phyloP scores from a whole-genome alignment of 345 rosid genomes.

The Fremontodendron californicum region DNA sequence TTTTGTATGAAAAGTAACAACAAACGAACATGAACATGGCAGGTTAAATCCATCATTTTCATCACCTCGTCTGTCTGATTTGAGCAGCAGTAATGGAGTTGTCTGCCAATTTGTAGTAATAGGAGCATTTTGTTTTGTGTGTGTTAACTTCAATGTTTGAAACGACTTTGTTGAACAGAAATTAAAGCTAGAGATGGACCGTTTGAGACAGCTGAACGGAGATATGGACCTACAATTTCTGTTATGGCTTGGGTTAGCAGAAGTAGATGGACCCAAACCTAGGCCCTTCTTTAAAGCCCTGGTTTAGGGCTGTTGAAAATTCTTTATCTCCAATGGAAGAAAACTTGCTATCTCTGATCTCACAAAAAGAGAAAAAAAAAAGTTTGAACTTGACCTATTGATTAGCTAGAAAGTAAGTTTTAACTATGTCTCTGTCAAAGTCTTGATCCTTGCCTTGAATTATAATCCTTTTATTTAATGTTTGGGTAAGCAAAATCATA shows the following conservation, averaged over 20 bases:
- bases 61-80: not conserved
- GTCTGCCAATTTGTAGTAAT: not conserved
- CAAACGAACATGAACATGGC: not conserved
- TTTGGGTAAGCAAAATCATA: not conserved
- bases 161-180: not conserved
- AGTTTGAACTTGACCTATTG: not conserved
- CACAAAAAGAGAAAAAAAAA: not conserved
- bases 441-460: not conserved
- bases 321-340: not conserved
- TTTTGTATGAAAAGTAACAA: not conserved
- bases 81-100: not conserved
- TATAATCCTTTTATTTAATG: not conserved
- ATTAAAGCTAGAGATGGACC: not conserved
- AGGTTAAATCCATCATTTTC: not conserved
- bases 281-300: slow-evolving; percentile 8
- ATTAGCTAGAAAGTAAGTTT: not conserved
- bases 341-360: not conserved
- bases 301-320: not conserved
- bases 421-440: not conserved
- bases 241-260: not conserved
- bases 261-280: not conserved
- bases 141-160: not conserved
- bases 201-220: not conserved
- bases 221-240: not conserved
- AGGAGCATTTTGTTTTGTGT: not conserved